Evolutionary conservation across 805 yeast species (phyloP).

Genomic region (Wickerhamomyces silvicola): DNA sequence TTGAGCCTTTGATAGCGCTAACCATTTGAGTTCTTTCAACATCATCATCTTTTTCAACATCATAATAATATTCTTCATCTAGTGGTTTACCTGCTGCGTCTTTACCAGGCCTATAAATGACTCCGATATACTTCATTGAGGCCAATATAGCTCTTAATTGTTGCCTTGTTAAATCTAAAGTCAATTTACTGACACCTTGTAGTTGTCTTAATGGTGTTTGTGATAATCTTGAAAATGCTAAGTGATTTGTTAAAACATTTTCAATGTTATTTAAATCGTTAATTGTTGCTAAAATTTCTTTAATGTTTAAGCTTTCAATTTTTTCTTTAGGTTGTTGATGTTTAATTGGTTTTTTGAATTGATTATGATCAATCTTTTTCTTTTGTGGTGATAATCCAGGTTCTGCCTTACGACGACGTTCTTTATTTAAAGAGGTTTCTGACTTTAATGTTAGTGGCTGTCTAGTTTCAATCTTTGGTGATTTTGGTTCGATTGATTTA

Average conservation of each 20-base stretch:
- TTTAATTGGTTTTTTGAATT: constrained; percentile 2
- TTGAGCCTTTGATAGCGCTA: constrained; percentile 68
- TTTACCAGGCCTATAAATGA: constrained; percentile 81
- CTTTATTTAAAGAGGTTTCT: constrained; percentile 14
- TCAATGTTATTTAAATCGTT: constrained; percentile 45
- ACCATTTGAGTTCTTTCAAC: constrained; percentile 62
- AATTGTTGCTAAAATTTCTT: constrained; percentile 26
- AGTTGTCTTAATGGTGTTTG: constrained; percentile 81
- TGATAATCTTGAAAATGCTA: constrained; percentile 83
- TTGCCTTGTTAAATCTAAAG: constrained; percentile 37
- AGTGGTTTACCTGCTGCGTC: constrained; percentile 95
- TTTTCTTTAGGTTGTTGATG: constrained; percentile 17
- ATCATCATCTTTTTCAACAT: constrained; percentile 76
- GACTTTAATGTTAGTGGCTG: constrained; percentile 12
- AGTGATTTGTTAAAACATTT: constrained; percentile 69
- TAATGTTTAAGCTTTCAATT: constrained; percentile 24
- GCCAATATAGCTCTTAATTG: constrained; percentile 40
- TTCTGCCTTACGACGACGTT: constrained; percentile 25
- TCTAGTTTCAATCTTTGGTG: constrained; percentile 1
- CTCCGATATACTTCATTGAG: constrained; percentile 65
- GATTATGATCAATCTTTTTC: constrained; percentile 16
- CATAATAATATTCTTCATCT: constrained; percentile 91
- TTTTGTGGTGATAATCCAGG: constrained; percentile 26
- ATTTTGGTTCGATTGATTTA: constrained; percentile 9
- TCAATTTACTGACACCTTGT: constrained; percentile 51